phyloP scores from a whole-genome alignment of 768 basidiomycete genomes.

The Macrolepiota albuminosa region DNA sequence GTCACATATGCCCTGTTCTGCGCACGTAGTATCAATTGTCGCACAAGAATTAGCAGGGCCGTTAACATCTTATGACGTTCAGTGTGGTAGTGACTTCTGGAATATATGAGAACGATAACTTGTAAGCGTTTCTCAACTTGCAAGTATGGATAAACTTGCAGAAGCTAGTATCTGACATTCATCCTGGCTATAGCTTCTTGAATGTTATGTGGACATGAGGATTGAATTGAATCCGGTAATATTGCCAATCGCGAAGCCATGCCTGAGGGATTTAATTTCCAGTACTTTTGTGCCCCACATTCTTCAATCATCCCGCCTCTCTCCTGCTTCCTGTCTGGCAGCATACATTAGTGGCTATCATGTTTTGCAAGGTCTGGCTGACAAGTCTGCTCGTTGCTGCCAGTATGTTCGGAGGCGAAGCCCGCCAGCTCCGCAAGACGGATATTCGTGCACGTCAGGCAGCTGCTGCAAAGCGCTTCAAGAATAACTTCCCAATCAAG shows the following conservation, averaged over 20 bases:
- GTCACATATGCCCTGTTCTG: neutral
- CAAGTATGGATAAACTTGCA: neutral
- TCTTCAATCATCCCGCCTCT: neutral
- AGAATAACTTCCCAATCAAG: neutral
- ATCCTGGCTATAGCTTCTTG: neutral
- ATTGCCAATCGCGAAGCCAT: neutral
- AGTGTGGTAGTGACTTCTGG: neutral
- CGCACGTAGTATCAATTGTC: neutral
- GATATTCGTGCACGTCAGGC: slow-evolving; percentile 8
- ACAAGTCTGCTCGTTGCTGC: neutral
- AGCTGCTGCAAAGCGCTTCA: slow-evolving; percentile 4
- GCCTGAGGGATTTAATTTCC: neutral
- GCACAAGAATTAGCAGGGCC: too few relatives aligned
- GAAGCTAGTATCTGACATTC: neutral
- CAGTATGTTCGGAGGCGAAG: neutral
- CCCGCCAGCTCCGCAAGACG: slow-evolving; percentile 6
- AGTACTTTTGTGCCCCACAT: neutral
- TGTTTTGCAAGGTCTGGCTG: slow-evolving; percentile 2
- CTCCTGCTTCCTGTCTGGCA: too few relatives aligned
- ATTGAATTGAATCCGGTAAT: neutral
- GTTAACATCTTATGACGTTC: neutral
- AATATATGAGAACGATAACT: neutral
- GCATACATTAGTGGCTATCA: neutral
- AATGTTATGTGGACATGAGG: neutral
- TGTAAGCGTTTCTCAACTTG: too few relatives aligned